Conservation (phyloP, 176 grass and related monocot species). For the Aegilops tauschii region DNA sequence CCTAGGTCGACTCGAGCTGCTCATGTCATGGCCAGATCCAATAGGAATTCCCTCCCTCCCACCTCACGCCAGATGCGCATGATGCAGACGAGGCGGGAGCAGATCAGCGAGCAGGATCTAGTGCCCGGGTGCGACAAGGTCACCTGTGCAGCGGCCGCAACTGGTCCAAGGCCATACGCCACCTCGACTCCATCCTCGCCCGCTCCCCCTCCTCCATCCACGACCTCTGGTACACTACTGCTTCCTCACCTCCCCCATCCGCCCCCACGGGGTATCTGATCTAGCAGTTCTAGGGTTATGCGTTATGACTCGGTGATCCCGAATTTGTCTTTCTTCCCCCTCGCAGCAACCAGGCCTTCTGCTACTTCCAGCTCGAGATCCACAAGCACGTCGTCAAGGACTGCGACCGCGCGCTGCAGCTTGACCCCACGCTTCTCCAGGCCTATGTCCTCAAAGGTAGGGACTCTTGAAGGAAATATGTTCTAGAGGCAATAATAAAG, state of each 20-base stretch:
- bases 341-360: conserved; percentile 94
- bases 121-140: too few relatives aligned
- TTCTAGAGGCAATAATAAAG: too few relatives aligned
- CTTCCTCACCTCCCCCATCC: not conserved
- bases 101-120: too few relatives aligned
- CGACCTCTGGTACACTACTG: conserved; percentile 66
- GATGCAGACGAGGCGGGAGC: too few relatives aligned
- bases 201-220: conserved; percentile 78
- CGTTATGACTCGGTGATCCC: not conserved
- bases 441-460: conserved; percentile 94
- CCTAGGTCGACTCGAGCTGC: too few relatives aligned
- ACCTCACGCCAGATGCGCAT: too few relatives aligned
- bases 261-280: conserved; percentile 24
- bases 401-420: conserved; percentile 75
- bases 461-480: not conserved
- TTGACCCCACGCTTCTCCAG: conserved; percentile 63
- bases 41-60: too few relatives aligned
- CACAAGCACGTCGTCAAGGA: conserved; percentile 98
- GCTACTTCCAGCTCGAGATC: conserved; percentile 92
- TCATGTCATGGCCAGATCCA: too few relatives aligned
- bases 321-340: not conserved
- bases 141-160: conserved; percentile 63
- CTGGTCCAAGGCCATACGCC: conserved; percentile 97
- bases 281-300: conserved; percentile 4
- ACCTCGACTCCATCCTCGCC: conserved; percentile 69